Evolutionary conservation across 2,329 filamentous ascomycete genomes (phyloP), one percentile per base, ranked within the genome.

Genomic region (Epichloe gansuensis): DNA sequence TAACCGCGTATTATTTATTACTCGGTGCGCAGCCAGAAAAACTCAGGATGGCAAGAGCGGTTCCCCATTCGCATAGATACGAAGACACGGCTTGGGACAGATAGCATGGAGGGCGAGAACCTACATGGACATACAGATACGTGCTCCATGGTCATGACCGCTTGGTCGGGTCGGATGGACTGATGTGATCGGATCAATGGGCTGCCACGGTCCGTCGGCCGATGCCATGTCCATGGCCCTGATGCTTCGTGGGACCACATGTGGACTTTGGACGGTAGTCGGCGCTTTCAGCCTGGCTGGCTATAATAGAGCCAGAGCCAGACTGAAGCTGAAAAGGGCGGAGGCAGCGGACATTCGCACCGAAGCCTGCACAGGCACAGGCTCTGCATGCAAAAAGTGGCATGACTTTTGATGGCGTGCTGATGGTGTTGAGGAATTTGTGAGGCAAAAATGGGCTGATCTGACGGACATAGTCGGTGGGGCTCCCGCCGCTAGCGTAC

Each of bases 391-490:
- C 35, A 54, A 61, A 63, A 66, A 66, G 64, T 66, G 64, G 64
- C 64, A 66, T 66, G 64, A 66, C 62, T 59, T 54, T 59, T 54
- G 62, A 61, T 62, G 59, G 61, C 54, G 54, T 56, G 57, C 51
- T 62, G 60, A 57, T 55, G 60, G 50, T 41, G 38, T 52, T 52
- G 60, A 61, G 60, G 61, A 61, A 64, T 59, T 57, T 59, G 57
- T 58, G 62, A 64, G 61, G 61, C 63, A 58, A 60, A 64, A 66
- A 66, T 66, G 64, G 64, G 63, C 64, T 66, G 64, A 66, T 66
- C 59, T 64, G 49, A 48, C 54, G 51, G 56, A 52, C 55, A 48
- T 40, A 38, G 47, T 42, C 50, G 52, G 44, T 52, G 51, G 51
- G 53, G 52, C 51, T 47, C 47, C 34, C 45, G 39, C 21, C 53